Conservation (phyloP, 2,329 filamentous ascomycete genomes). For the Camillea tinctor region DNA sequence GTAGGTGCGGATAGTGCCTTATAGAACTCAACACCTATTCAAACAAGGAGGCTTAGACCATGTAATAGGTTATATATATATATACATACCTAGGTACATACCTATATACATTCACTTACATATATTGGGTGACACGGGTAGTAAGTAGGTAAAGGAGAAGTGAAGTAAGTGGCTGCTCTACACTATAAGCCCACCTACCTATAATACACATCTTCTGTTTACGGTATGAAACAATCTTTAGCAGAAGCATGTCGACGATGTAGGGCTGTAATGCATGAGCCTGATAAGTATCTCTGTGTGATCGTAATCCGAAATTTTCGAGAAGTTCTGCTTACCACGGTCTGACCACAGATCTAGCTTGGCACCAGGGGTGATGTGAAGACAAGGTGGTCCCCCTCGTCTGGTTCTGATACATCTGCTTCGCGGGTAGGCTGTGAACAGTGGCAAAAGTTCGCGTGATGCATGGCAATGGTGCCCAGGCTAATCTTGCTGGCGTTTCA, state of each 20-base stretch:
- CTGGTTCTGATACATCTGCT: not conserved
- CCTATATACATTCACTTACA: not conserved
- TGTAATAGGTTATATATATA: not conserved
- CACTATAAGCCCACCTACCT: not conserved
- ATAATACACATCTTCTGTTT: not conserved
- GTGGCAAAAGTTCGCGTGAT: not conserved
- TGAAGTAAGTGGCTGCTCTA: not conserved
- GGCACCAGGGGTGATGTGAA: not conserved
- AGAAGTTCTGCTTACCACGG: not conserved
- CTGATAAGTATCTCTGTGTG: not conserved
- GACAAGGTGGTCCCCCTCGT: not conserved
- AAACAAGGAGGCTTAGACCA: too few species aligned
- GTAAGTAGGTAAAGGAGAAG: not conserved
- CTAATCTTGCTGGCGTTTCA: constrained; percentile 22
- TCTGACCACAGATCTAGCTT: not conserved
- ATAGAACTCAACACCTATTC: too few species aligned
- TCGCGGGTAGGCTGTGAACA: not conserved
- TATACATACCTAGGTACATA: too few species aligned
- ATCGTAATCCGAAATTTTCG: not conserved
- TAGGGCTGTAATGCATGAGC: not conserved
- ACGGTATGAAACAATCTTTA: not conserved
- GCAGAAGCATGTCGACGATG: not conserved
- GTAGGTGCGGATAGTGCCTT: too few species aligned
- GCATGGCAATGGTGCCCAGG: constrained; percentile 9
- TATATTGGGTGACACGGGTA: not conserved